Evolutionary conservation across 2,329 filamentous ascomycete species (phyloP), one percentile per base, ranked within the genome.

Genomic region (Leptosphaerulina australis): DNA sequence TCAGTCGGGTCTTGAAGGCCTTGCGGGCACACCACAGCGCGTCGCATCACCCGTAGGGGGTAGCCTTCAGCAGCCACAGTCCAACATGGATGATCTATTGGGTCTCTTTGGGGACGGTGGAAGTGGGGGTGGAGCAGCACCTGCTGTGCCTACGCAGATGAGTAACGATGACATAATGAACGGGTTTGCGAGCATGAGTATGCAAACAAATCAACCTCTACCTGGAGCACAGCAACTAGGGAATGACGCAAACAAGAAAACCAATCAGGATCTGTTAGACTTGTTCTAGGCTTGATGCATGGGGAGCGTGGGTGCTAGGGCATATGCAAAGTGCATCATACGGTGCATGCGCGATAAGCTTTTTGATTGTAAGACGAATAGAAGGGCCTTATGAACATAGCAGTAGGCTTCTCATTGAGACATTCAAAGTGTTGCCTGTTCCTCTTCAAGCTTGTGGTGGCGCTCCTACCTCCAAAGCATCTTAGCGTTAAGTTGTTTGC

Each of bases 1-100:
- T 35, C 56, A 76, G 14, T 79, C 77, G 11, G 79, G 79, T 33
- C 66, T 84, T 12, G 81, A 82, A 63, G 78, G 80, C 10, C 69
- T 82, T 31, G 76, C 83, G 6, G 84, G 82, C 29, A 91, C 88
- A 22, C 88, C 88, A 4, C 85, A 88, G 56, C 79, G 88, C 43
- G 80, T 87, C 17, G 83, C 81, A 28, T 90, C 86, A 58, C 88
- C 88, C 3, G 73, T 79, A 5, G 65, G 68, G 2, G 78, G 79
- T 1, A 71, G 76, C 4, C 64, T 73, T 3, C 67, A 55, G 9
- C 55, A 55, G 34, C 44, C 57, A 43, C 59, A 88, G 84, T 72
- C 69, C 5, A 89, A 86, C 45, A 83, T 96, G 80, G 89, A 90
- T 59, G 92, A 97, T 73, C 77, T 99, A 66, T 88, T 89, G 71